Base-by-base conservation (phyloP, 768 basidiomycete species). In the Calocybe gangraenosa region DNA sequence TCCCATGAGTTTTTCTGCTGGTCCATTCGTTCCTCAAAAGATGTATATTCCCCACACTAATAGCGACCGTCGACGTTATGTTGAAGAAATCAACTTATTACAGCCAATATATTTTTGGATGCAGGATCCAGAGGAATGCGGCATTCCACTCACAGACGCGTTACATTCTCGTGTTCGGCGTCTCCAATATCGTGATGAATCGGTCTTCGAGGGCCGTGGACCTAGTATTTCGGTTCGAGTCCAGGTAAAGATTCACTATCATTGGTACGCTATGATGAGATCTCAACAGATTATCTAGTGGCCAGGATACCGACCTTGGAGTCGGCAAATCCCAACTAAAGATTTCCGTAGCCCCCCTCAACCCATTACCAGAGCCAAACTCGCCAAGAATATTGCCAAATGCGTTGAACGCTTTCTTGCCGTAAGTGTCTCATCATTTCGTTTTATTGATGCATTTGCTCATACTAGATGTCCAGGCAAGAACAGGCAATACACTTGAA, bases 211-310 rank as follows among this genome's bases (percentile, higher is more conserved):
- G 54, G 71, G 79, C 3, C 79, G 87, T 34, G 87, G 87, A 2
- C 87, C 87, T 7, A 87, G 85, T 33, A 83, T 90, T 28, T 89
- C 87, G 1, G 84, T 90, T 47, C 77, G 87, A 22, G 67, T 89
- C 19, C 84, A 87, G 72, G 87, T 82, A 53, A 54, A 75, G 51
- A 34, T 32, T 42, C 22, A 44, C 28, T 31, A 37, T 23, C 9
- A 9, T 25, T 43, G 28, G 21, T 38, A 19, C 37, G 34, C 37
- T 14, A 47, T 22, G 40, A 48, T 47, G 46, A 40, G 39, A 22
- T 31, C 18, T 47, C 48, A 53, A 20, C 44, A 42, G 40, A 28
- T 19, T 1, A 34, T 46, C 48, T 14, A 89, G 87, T 90, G 87
- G 87, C 86, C 85, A 3, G 85, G 87, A 1, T 89, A 89, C 53